A percentile compares a stretch with the other conserved stretches of the same genome.
phyloP scores from a whole-genome alignment of 2,329 filamentous ascomycete genomes.

The Phyllosticta ampelicida region DNA sequence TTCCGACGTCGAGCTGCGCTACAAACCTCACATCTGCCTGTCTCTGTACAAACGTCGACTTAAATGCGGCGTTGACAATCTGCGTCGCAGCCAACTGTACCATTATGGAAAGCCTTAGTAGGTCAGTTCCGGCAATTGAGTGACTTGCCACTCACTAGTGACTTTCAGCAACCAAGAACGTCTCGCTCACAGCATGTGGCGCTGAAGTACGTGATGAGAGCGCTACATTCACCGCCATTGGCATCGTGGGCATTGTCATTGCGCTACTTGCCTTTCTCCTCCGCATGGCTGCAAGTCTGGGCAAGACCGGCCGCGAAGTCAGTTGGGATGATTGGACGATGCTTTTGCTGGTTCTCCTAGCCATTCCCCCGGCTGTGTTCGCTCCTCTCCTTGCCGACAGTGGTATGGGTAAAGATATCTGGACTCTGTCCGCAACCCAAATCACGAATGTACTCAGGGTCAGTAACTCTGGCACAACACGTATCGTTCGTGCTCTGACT shows the following conservation, averaged over 20 bases:
- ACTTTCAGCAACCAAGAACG: constrained; percentile 27
- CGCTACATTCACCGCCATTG: constrained; percentile 19
- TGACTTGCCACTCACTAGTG: not conserved
- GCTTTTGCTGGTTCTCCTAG: constrained; percentile 24
- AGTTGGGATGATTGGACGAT: constrained; percentile 31
- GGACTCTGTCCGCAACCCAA: constrained; percentile 32
- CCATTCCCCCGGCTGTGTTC: constrained; percentile 18
- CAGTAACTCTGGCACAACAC: not conserved
- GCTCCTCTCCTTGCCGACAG: constrained; percentile 15
- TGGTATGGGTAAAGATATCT: constrained; percentile 43
- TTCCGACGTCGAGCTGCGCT: constrained; percentile 27
- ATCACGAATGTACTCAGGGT: constrained; percentile 34
- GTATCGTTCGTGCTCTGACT: not conserved
- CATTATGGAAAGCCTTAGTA: constrained; percentile 24
- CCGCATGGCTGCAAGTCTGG: constrained; percentile 25
- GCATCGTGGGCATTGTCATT: constrained; percentile 19
- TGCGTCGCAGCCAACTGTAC: constrained; percentile 28
- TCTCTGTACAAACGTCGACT: constrained; percentile 27
- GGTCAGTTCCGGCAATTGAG: not conserved
- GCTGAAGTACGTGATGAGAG: constrained; percentile 26
- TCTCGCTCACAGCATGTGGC: constrained; percentile 26
- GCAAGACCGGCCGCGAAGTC: constrained; percentile 23
- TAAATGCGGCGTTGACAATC: constrained; percentile 22
- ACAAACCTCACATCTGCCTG: constrained; percentile 27
- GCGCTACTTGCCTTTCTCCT: constrained; percentile 24